phyloP scores from a whole-genome alignment of 2,329 filamentous ascomycete species.

The Knufia fluminis region DNA sequence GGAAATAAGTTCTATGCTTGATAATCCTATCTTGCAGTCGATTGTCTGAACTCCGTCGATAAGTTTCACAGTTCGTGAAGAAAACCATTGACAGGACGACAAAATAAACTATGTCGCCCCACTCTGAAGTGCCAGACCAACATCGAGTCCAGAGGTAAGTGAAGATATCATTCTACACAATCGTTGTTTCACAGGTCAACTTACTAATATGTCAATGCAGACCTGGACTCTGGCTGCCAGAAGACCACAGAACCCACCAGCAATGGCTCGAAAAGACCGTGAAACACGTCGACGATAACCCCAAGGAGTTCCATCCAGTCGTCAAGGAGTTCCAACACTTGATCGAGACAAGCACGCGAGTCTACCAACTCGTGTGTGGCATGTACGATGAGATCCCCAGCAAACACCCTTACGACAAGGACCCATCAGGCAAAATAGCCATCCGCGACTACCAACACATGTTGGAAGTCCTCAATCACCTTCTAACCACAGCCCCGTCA shows the following conservation, averaged over 20 bases:
- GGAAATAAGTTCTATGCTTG: no score
- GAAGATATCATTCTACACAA: no score
- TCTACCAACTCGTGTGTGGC: conserved; percentile 57
- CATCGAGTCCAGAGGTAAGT: no score
- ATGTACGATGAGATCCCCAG: conserved; percentile 62
- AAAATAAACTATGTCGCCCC: no score
- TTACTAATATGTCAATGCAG: conserved; percentile 17
- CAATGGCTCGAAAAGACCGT: conserved; percentile 54
- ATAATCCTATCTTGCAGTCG: no score
- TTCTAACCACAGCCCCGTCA: conserved; percentile 32
- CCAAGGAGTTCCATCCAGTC: conserved; percentile 47
- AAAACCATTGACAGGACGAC: no score
- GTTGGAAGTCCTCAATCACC: conserved; percentile 56
- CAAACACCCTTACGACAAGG: conserved; percentile 50
- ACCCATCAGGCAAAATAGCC: conserved; percentile 54
- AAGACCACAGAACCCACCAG: conserved; percentile 52
- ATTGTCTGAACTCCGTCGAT: no score
- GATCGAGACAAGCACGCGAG: conserved; percentile 54
- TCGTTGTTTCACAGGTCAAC: no score
- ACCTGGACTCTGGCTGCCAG: conserved; percentile 53
- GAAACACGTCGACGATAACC: conserved; percentile 44
- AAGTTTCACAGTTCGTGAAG: no score
- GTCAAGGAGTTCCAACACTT: conserved; percentile 56
- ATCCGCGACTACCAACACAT: conserved; percentile 59
- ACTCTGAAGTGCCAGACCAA: no score